Conservation (phyloP, 163 green algal species). For the Coccomyxa subellipsoidea region DNA sequence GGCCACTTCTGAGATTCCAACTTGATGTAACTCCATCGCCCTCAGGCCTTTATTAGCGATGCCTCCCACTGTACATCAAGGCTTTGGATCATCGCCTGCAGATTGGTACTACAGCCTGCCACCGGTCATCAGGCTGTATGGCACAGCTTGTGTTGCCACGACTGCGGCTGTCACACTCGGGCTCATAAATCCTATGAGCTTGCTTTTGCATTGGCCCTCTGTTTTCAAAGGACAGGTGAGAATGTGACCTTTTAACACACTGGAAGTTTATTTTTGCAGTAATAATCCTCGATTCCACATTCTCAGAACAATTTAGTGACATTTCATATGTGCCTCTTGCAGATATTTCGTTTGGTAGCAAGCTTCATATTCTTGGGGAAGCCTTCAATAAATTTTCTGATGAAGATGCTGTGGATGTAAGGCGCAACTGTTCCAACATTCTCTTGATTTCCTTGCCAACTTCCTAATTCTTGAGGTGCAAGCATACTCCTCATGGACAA, state of each 20-base stretch:
- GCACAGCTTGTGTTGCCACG: neutral
- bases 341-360: constrained; percentile 51
- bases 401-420: constrained; percentile 53
- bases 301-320: too few relatives aligned
- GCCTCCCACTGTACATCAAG: neutral
- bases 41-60: neutral
- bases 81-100: neutral
- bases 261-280: too few relatives aligned
- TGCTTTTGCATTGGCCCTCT: constrained; percentile 8
- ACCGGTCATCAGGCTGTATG: constrained; percentile 27
- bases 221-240: neutral
- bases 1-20: too few relatives aligned
- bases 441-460: neutral
- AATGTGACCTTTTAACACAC: too few relatives aligned
- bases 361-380: constrained; percentile 40
- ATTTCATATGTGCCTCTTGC: too few relatives aligned
- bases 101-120: constrained; percentile 35
- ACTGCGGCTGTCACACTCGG: constrained; percentile 11
- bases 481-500: too few relatives aligned
- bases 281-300: too few relatives aligned
- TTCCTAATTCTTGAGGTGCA: neutral
- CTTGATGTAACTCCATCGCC: too few relatives aligned
- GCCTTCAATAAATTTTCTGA: constrained; percentile 33
- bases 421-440: neutral
- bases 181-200: neutral